Conservation (phyloP, 768 basidiomycete genomes). For the Russula dissimulans region DNA sequence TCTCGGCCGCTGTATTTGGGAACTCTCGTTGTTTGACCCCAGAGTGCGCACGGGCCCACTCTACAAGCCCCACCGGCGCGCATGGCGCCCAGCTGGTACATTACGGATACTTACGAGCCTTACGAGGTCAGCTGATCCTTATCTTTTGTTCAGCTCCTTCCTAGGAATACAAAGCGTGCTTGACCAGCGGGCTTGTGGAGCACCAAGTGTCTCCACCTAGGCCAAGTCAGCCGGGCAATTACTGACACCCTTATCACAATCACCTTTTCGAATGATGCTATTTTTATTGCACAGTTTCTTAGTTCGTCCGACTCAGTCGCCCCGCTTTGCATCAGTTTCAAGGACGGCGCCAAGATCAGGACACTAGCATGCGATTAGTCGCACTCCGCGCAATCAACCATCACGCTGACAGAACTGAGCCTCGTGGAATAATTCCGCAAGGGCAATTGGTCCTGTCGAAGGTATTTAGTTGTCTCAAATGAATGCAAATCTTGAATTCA, state of each 20-base stretch:
- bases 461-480: background rate
- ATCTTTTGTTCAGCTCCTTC: background rate
- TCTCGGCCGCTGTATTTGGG: conserved; percentile 1
- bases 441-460: background rate
- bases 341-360: background rate
- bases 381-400: background rate
- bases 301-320: background rate
- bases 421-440: background rate
- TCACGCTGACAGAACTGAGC: background rate
- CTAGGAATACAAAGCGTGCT: background rate
- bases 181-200: conserved; percentile 5
- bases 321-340: background rate
- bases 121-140: conserved; percentile 3
- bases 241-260: background rate
- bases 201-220: background rate
- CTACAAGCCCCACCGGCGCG: background rate
- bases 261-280: background rate
- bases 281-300: background rate
- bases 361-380: background rate
- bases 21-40: conserved; percentile 2
- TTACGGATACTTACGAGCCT: background rate
- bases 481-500: background rate
- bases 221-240: background rate
- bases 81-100: background rate
- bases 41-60: background rate